Conservation (phyloP, 305 asterid species). For the Rubia tinctorum region DNA sequence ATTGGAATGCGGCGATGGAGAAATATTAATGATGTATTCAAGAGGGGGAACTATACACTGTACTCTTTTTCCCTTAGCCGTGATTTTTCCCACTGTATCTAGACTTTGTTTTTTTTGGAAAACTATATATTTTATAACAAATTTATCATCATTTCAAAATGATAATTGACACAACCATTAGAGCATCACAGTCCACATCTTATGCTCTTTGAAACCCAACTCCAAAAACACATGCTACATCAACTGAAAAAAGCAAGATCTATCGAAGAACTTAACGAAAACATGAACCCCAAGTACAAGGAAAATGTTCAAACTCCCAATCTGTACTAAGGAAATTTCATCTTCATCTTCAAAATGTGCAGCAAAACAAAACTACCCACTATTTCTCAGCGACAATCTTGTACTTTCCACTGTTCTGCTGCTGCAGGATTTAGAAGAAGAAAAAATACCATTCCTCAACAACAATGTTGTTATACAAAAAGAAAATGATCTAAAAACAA, state of each 20-base stretch:
- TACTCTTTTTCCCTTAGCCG: no score
- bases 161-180: no score
- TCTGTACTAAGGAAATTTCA: not conserved
- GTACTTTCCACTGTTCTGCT: conserved; percentile 83
- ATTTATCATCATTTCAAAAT: no score
- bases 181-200: no score
- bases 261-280: not conserved
- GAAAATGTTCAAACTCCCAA: not conserved
- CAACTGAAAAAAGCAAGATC: not conserved
- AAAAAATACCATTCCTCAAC: not conserved
- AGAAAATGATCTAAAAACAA: not conserved
- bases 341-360: not conserved
- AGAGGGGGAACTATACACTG: no score
- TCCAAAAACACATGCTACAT: no score
- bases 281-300: not conserved
- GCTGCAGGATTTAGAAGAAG: conserved; percentile 39
- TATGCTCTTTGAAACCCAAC: no score
- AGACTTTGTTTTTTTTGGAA: no score
- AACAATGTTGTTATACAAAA: not conserved
- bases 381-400: conserved; percentile 75
- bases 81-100: no score
- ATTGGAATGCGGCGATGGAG: no score
- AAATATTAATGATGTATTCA: no score
- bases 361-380: not conserved
- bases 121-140: no score